These are phyloP conservation scores for Lachnellula occidentalis DNA, from an alignment of 2,329 filamentous ascomycete species.

Conservation along the genomic window DNA sequence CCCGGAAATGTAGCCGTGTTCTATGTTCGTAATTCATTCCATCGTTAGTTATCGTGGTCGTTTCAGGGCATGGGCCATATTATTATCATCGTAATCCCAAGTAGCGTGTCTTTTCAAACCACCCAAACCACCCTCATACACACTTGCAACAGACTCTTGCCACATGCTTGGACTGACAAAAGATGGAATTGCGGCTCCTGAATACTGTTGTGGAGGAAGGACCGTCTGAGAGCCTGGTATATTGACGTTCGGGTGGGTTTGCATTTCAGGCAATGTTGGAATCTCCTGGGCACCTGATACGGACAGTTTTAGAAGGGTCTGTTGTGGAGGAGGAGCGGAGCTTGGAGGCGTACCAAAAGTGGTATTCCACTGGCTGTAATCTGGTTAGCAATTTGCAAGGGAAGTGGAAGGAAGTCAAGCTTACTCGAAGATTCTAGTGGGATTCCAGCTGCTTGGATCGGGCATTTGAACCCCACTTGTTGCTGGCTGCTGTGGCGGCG, in stretches of 20 bases:
- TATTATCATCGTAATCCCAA: slow-evolving; percentile 44
- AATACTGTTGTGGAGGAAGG: slow-evolving; percentile 46
- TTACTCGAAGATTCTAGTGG: slow-evolving; percentile 84
- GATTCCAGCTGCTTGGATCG: slow-evolving; percentile 72
- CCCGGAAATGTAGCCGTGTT: not conserved
- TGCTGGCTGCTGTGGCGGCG: slow-evolving; percentile 34
- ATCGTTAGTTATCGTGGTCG: slow-evolving; percentile 20
- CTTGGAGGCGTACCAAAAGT: slow-evolving; percentile 65
- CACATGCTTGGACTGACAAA: slow-evolving; percentile 69
- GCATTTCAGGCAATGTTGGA: slow-evolving; percentile 39
- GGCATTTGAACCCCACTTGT: slow-evolving; percentile 53
- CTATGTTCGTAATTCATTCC: not conserved
- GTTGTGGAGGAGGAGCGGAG: slow-evolving; percentile 28
- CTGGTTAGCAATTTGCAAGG: slow-evolving; percentile 24
- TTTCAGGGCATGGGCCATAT: slow-evolving; percentile 21
- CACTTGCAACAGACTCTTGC: slow-evolving; percentile 65
- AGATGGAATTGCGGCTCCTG: slow-evolving; percentile 46
- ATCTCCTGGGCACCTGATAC: slow-evolving; percentile 41
- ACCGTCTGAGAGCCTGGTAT: slow-evolving; percentile 39
- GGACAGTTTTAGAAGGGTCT: slow-evolving; percentile 32
- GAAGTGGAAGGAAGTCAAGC: slow-evolving; percentile 33
- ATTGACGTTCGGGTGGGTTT: slow-evolving; percentile 46
- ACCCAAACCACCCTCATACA: slow-evolving; percentile 59
- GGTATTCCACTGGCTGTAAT: slow-evolving; percentile 80
- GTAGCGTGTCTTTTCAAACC: slow-evolving; percentile 48